phyloP scores from a whole-genome alignment of 2,329 filamentous ascomycete genomes.

The Fusarium burgessii region DNA sequence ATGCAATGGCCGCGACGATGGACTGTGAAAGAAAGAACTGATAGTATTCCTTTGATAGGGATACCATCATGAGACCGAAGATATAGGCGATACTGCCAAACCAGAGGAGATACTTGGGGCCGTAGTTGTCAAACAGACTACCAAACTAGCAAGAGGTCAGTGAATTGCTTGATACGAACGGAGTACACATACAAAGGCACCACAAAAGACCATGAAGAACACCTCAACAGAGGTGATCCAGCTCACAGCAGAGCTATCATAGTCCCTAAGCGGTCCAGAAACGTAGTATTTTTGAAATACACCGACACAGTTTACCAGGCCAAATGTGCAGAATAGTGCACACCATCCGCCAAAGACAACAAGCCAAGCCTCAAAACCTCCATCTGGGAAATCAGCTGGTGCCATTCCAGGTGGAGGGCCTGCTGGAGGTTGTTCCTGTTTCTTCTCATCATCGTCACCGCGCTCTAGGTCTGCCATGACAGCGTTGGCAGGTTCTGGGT shows the following conservation, averaged over 20 bases:
- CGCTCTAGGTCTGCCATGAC: slow-evolving; percentile 47
- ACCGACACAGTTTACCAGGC: slow-evolving; percentile 60
- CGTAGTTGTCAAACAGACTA: slow-evolving; percentile 73
- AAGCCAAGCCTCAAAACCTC: slow-evolving; percentile 68
- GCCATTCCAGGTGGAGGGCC: slow-evolving; percentile 52
- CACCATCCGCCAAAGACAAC: slow-evolving; percentile 63
- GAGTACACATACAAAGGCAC: slow-evolving; percentile 55
- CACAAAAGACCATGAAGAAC: slow-evolving; percentile 63
- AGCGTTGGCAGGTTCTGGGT: slow-evolving; percentile 48
- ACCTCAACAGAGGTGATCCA: slow-evolving; percentile 71
- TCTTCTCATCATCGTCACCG: slow-evolving; percentile 25
- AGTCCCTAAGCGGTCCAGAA: slow-evolving; percentile 58
- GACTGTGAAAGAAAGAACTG: slow-evolving; percentile 59
- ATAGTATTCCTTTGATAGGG: slow-evolving; percentile 60
- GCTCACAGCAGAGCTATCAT: slow-evolving; percentile 64
- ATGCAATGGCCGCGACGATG: slow-evolving; percentile 57
- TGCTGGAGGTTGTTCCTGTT: slow-evolving; percentile 24
- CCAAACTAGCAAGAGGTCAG: slow-evolving; percentile 57
- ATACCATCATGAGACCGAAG: slow-evolving; percentile 74
- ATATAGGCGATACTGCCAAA: slow-evolving; percentile 68
- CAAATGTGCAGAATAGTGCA: slow-evolving; percentile 59
- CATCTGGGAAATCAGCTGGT: slow-evolving; percentile 69
- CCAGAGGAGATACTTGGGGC: slow-evolving; percentile 68
- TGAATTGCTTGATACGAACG: slow-evolving; percentile 16
- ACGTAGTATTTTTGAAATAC: slow-evolving; percentile 72